These are phyloP conservation scores for Metarhizium anisopliae DNA, from an alignment of 2,329 filamentous ascomycete genomes.

Conservation along the genomic window DNA sequence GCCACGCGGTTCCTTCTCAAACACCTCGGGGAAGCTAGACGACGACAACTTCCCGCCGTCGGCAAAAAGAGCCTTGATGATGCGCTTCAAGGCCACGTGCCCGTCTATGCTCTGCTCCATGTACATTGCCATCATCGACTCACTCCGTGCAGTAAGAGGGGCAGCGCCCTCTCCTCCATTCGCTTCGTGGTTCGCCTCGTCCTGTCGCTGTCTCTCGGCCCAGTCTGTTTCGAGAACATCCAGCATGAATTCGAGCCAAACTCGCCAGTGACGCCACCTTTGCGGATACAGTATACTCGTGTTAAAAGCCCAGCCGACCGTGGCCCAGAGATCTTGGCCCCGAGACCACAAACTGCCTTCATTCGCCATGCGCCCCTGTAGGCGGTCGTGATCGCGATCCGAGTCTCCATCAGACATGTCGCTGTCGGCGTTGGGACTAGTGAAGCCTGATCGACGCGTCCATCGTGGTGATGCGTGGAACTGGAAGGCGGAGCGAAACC, in stretches of 20 bases:
- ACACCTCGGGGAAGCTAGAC: constrained; percentile 56
- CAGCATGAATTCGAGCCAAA: constrained; percentile 73
- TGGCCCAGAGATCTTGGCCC: constrained; percentile 83
- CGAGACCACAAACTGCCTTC: constrained; percentile 60
- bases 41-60: constrained; percentile 47
- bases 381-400: constrained; percentile 38
- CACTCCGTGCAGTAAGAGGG: constrained; percentile 26
- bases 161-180: constrained; percentile 13
- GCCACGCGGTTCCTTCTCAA: constrained; percentile 49
- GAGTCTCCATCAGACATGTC: constrained; percentile 31
- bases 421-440: constrained; percentile 32
- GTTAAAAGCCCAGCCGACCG: constrained; percentile 87
- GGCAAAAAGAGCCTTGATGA: constrained; percentile 60
- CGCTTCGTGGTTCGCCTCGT: constrained; percentile 24
- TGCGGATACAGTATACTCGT: constrained; percentile 66
- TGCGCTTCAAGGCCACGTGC: constrained; percentile 38
- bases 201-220: constrained; percentile 43
- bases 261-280: constrained; percentile 73
- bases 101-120: constrained; percentile 37
- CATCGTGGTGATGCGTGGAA: constrained; percentile 39
- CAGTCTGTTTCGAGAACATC: constrained; percentile 69
- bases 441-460: constrained; percentile 23
- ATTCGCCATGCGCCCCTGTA: constrained; percentile 53
- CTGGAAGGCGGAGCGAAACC: constrained; percentile 61
- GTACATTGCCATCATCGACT: constrained; percentile 55